Evolutionary conservation across 495 filamentous ascomycete genomes (phyloP), one percentile per base, ranked within the genome.

Genomic region (Corynascus novoguineensis): DNA sequence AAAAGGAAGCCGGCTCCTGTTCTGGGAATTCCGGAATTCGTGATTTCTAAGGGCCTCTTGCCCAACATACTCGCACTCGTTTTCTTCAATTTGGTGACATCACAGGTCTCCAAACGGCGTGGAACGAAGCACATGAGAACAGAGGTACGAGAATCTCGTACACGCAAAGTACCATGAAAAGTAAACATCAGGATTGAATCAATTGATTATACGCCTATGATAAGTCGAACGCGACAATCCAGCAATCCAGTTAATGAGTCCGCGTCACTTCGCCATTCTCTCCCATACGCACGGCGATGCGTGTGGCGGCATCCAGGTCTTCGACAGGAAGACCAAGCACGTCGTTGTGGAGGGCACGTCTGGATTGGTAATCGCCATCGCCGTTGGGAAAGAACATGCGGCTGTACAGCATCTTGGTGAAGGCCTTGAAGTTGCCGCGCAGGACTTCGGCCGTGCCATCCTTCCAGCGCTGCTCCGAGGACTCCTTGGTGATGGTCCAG

Each of bases 261-360:
- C 15, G 40, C 14, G 40, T 19, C 40, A 42, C 40, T 19, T 42
- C 40, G 22, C 22, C 42, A 27, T 27, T 45, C 22, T 27, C 42
- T 10, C 21, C 42, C 42, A 45, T 45, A 3, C 22, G 21, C 42
- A 81, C 57, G 9, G 71, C 77, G 8, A 40, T 49, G 61, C 66
- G 71, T 0, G 80, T 84, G 5, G 63, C 64, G 58, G 78, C 78
- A 64, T 85, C 83, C 58, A 86, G 54, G 59, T 82, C 74, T 66
- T 87, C 84, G 57, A 71, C 67, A 10, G 78, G 74, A 50, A 87
- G 63, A 0, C 76, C 81, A 28, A 87, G 66, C 48, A 72, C 31
- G 7, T 67, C 69, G 59, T 87, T 87, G 9, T 67, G 65, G 53
- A 78, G 47, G 12, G 51, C 58, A 5, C 50, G 34, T 37, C 71